Conservation (phyloP, 768 basidiomycete genomes). For the Cyclocybe cylindracea region DNA sequence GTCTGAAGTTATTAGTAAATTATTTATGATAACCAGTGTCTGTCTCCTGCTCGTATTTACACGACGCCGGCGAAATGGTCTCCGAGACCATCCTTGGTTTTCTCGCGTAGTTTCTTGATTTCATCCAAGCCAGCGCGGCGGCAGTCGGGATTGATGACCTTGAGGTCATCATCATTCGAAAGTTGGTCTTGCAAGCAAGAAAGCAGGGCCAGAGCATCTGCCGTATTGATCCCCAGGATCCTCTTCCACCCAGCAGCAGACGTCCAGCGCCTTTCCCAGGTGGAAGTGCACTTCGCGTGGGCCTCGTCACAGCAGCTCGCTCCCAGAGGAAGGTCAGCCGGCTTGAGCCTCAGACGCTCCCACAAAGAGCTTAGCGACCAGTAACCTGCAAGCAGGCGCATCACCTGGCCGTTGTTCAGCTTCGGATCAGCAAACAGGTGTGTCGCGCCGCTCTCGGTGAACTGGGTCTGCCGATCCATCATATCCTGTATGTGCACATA, state of each 20-base stretch:
- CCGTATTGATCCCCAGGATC: conserved; percentile 29
- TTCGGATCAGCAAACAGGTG: conserved; percentile 35
- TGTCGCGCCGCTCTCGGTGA: conserved; percentile 26
- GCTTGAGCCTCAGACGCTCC: conserved; percentile 31
- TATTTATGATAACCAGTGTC: no score
- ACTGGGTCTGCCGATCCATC: conserved; percentile 26
- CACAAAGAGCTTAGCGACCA: conserved; percentile 36
- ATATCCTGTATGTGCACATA: conserved; percentile 38
- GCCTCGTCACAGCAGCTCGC: conserved; percentile 19
- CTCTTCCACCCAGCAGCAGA: conserved; percentile 31
- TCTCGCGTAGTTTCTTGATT: conserved; percentile 16
- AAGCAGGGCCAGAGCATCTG: conserved; percentile 33
- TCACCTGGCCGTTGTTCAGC: conserved; percentile 36
- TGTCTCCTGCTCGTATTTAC: not conserved
- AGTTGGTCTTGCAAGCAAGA: conserved; percentile 33
- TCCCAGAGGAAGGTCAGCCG: conserved; percentile 25
- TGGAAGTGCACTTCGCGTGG: conserved; percentile 27
- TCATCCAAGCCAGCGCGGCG: conserved; percentile 30
- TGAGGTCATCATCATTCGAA: conserved; percentile 32
- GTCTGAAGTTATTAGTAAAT: no score
- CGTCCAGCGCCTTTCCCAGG: conserved; percentile 36
- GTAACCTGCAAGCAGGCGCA: conserved; percentile 36
- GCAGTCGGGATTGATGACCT: conserved; percentile 28
- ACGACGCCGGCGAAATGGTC: conserved; percentile 28
- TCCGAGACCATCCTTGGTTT: conserved; percentile 21